A percentile compares a stretch with the other conserved stretches of the same genome.
phyloP scores from a whole-genome alignment of 371 early-diverging fungal genomes.

The Mortierella sp. region DNA sequence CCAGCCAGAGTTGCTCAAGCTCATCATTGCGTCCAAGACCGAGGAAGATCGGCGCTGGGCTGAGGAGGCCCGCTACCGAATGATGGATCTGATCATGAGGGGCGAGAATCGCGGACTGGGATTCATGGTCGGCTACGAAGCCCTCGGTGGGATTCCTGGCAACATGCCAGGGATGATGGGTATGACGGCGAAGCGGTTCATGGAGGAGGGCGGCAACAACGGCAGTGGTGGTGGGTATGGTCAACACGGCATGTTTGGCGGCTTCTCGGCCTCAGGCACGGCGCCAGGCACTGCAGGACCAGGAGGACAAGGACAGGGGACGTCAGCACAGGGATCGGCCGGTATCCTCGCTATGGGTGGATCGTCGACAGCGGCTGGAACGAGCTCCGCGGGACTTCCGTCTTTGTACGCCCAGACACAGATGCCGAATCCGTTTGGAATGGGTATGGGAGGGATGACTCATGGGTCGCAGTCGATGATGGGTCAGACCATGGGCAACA shows the following conservation, averaged over 20 bases:
- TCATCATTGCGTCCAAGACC: conserved; percentile 69
- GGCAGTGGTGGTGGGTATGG: conserved; percentile 12
- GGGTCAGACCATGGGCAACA: conserved; percentile 28
- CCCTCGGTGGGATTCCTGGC: conserved; percentile 37
- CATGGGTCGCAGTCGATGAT: conserved; percentile 35
- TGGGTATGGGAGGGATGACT: conserved; percentile 37
- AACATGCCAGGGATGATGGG: conserved; percentile 36
- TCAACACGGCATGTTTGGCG: conserved; percentile 29
- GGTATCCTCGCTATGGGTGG: conserved; percentile 24
- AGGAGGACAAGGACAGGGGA: conserved; percentile 17
- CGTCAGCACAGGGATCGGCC: conserved; percentile 11
- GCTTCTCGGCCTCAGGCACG: conserved; percentile 29
- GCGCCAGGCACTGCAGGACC: conserved; percentile 17
- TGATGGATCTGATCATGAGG: conserved; percentile 63
- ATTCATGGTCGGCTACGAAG: conserved; percentile 26
- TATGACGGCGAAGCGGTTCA: conserved; percentile 38
- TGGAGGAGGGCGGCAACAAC: conserved; percentile 42
- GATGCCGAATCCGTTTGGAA: conserved; percentile 36
- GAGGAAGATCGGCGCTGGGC: conserved; percentile 73
- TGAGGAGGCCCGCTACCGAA: conserved; percentile 67
- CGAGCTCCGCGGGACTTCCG: conserved; percentile 22
- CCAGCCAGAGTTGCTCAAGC: conserved; percentile 68
- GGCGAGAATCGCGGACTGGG: conserved; percentile 30
- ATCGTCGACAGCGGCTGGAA: conserved; percentile 19
- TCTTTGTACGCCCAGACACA: conserved; percentile 39